Conservation (phyloP, 176 grass and related monocot species). For the Calamus simplicifolius region DNA sequence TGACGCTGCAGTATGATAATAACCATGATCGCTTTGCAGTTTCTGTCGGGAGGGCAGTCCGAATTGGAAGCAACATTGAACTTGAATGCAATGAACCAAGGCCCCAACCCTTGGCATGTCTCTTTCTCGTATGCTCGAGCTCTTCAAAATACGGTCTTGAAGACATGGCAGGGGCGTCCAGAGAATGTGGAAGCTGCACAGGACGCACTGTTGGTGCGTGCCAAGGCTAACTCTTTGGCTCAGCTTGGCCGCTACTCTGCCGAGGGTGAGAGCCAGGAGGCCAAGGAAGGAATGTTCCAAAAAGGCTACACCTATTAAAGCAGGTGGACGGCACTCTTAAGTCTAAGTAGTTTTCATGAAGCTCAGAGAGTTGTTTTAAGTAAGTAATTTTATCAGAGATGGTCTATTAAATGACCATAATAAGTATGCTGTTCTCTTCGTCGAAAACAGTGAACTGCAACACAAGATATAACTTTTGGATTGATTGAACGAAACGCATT, state of each 20-base stretch:
- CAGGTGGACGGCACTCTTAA: neutral
- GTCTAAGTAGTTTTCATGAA: too few species aligned
- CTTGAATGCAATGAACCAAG: conserved; percentile 13
- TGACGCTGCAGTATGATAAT: too few species aligned
- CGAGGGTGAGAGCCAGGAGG: neutral
- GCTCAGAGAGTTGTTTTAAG: too few species aligned
- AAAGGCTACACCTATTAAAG: conserved; percentile 7
- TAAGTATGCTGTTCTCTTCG: too few species aligned
- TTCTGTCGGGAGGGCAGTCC: conserved; percentile 10
- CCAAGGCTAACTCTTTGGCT: conserved; percentile 1
- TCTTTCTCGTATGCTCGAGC: conserved; percentile 9
- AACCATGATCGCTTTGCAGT: neutral
- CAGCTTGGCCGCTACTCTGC: conserved; percentile 4
- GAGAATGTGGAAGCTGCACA: conserved; percentile 5
- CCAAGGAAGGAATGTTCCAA: conserved; percentile 8
- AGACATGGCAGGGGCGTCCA: conserved; percentile 2
- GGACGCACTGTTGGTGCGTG: conserved; percentile 2
- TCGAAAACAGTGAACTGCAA: too few species aligned
- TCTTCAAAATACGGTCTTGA: conserved; percentile 12
- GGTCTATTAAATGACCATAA: too few species aligned
- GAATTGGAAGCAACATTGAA: conserved; percentile 7
- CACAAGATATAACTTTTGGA: too few species aligned
- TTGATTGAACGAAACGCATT: too few species aligned
- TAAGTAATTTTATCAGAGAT: too few species aligned
- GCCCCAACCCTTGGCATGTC: conserved; percentile 2